Evolutionary conservation across 345 rosid genomes (phyloP).

Genomic region (Turnera subulata): DNA sequence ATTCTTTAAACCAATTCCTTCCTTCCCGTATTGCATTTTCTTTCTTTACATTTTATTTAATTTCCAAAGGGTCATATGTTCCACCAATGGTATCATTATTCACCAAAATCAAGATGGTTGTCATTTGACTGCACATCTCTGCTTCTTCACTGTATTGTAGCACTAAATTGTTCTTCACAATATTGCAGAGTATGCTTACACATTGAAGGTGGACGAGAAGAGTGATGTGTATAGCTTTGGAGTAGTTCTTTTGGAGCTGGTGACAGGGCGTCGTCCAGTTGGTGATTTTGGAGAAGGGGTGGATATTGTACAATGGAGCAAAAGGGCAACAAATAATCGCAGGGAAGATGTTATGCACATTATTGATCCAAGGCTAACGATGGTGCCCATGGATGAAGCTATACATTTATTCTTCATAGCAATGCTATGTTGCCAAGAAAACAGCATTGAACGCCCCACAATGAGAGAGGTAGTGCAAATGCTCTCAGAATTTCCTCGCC

Average conservation of each 20-base stretch:
- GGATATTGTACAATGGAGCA: conserved; percentile 92
- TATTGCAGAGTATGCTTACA: conserved; percentile 75
- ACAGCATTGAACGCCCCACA: conserved; percentile 87
- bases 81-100: no score
- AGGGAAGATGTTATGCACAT: conserved; percentile 59
- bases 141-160: no score
- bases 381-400: conserved; percentile 59
- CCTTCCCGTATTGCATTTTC: background rate
- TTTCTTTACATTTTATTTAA: background rate
- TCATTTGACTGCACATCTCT: no score
- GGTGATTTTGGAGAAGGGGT: conserved; percentile 84
- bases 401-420: conserved; percentile 83
- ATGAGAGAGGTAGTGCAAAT: conserved; percentile 95
- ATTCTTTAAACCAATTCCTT: no score
- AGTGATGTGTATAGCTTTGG: conserved; percentile 95
- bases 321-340: conserved; percentile 44
- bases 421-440: conserved; percentile 79
- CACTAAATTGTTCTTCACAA: no score
- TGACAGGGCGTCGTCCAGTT: conserved; percentile 74
- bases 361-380: conserved; percentile 52
- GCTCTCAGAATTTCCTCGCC: conserved; percentile 40
- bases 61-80: no score
- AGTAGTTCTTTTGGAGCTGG: conserved; percentile 72
- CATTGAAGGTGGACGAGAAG: conserved; percentile 78
- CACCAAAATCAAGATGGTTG: background rate